Evolutionary conservation across 352 stramenopile species (phyloP).

Genomic region (Phytophthora sp.): DNA sequence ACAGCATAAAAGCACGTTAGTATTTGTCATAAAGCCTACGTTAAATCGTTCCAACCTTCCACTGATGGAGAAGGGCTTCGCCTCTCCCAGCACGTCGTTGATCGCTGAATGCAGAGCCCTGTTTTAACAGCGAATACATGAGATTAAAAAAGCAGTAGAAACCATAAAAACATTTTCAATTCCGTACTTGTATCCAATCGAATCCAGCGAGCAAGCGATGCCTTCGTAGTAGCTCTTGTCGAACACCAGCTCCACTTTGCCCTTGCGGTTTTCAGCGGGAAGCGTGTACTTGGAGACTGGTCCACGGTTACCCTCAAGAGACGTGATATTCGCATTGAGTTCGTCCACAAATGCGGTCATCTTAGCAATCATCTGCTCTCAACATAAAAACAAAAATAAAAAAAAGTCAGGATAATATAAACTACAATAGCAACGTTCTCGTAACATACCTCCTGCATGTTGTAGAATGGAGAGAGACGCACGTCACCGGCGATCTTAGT

Average conservation of each 20-base stretch:
- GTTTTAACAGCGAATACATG: constrained; percentile 1
- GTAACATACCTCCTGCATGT: constrained; percentile 79
- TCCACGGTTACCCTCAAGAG: constrained; percentile 82
- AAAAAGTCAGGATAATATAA: neutral
- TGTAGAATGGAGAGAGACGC: constrained; percentile 92
- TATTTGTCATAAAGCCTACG: neutral
- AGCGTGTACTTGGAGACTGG: constrained; percentile 93
- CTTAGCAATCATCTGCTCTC: constrained; percentile 66
- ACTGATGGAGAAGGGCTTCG: constrained; percentile 92
- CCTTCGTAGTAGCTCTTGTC: constrained; percentile 84
- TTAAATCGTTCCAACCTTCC: constrained; percentile 62
- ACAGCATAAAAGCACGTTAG: too few relatives aligned
- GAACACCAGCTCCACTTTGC: constrained; percentile 91
- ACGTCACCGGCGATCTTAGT: constrained; percentile 92
- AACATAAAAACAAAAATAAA: neutral
- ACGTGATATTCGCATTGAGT: constrained; percentile 86
- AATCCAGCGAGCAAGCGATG: constrained; percentile 93
- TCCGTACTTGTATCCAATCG: constrained; percentile 82
- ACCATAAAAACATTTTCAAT: neutral
- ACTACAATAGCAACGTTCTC: neutral
- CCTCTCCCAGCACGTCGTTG: constrained; percentile 72
- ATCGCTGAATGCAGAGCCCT: constrained; percentile 82
- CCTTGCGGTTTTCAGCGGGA: constrained; percentile 73
- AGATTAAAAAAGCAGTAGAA: neutral
- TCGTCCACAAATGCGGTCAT: constrained; percentile 86